phyloP scores from a whole-genome alignment of 2,329 filamentous ascomycete species.

The Didymella segeticola region DNA sequence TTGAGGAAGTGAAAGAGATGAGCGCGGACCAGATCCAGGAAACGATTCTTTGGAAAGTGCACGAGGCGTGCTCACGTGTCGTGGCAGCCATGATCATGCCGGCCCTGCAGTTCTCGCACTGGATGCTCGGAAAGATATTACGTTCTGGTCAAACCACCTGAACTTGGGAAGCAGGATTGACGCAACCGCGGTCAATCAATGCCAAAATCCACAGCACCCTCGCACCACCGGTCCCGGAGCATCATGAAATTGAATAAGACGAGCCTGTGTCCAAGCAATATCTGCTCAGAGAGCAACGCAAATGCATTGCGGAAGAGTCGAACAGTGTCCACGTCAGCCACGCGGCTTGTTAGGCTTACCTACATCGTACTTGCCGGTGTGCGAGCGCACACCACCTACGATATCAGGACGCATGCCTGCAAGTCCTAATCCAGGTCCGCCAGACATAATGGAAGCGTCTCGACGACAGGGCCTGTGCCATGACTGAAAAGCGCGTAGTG shows the following conservation, averaged over 20 bases:
- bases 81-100: constrained; percentile 43
- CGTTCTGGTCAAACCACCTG: constrained; percentile 22
- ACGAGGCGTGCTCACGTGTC: constrained; percentile 34
- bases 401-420: too few relatives aligned
- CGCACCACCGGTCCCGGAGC: background rate
- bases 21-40: constrained; percentile 40
- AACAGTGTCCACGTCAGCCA: background rate
- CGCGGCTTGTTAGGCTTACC: background rate
- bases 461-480: too few relatives aligned
- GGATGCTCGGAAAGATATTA: constrained; percentile 41
- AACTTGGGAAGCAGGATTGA: background rate
- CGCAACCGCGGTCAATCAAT: background rate
- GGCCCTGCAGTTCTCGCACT: constrained; percentile 41
- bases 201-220: background rate
- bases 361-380: too few relatives aligned
- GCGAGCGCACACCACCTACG: too few relatives aligned
- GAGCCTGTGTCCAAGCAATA: background rate
- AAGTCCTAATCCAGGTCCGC: too few relatives aligned
- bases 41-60: constrained; percentile 43
- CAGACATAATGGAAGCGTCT: too few relatives aligned
- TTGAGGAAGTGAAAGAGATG: constrained; percentile 35
- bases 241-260: too few relatives aligned
- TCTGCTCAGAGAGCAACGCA: background rate
- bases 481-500: too few relatives aligned
- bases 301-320: background rate